Conservation (phyloP, 2,329 filamentous ascomycete genomes). For the Cordyceps farinosa region DNA sequence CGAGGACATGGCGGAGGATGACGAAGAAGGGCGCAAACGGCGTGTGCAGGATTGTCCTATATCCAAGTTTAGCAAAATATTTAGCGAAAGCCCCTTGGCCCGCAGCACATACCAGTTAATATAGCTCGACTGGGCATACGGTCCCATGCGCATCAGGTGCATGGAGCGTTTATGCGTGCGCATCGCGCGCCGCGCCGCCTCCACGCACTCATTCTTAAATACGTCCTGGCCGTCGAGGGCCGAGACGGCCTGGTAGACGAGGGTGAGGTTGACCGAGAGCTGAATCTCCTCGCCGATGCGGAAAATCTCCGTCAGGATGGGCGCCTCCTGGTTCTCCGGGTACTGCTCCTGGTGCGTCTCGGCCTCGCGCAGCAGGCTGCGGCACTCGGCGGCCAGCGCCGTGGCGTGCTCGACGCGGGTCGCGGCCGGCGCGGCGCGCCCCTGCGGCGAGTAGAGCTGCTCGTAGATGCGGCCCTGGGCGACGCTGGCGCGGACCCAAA, state of each 20-base stretch:
- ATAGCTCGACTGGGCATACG: slow-evolving; percentile 44
- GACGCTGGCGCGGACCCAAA: slow-evolving; percentile 54
- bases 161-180: slow-evolving; percentile 45
- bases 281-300: slow-evolving; percentile 47
- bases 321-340: slow-evolving; percentile 35
- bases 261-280: slow-evolving; percentile 45
- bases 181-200: slow-evolving; percentile 47
- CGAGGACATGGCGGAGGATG: slow-evolving; percentile 55
- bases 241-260: slow-evolving; percentile 53
- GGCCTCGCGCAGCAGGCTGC: slow-evolving; percentile 32
- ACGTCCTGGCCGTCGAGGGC: slow-evolving; percentile 38
- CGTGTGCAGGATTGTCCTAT: slow-evolving; percentile 52
- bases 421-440: slow-evolving; percentile 37
- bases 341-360: slow-evolving; percentile 34
- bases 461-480: slow-evolving; percentile 60
- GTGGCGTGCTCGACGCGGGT: slow-evolving; percentile 39
- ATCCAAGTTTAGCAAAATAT: background rate
- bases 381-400: slow-evolving; percentile 37
- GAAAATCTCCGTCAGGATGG: slow-evolving; percentile 42
- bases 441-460: slow-evolving; percentile 47
- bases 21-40: slow-evolving; percentile 60
- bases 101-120: slow-evolving; percentile 47
- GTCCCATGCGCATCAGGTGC: slow-evolving; percentile 37
- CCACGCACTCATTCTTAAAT: slow-evolving; percentile 48
- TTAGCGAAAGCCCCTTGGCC: too few relatives aligned